Base-by-base conservation (phyloP, 2,329 filamentous ascomycete species). In the Beauveria pseudobassiana region DNA sequence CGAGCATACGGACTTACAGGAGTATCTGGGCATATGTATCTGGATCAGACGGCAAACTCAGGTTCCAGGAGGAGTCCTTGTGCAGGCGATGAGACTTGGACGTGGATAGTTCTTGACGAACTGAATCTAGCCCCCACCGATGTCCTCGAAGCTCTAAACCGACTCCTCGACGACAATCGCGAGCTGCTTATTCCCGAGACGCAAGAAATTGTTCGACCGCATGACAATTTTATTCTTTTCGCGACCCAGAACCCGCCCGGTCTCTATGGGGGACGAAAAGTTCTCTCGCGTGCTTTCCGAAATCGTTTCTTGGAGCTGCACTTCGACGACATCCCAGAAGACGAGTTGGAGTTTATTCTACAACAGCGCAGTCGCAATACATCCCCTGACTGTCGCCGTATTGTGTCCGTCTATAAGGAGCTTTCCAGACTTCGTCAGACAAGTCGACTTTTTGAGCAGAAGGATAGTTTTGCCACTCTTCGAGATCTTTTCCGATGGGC, bases 101-200 rank as follows among this genome's bases (percentile, higher is more conserved):
- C 90, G 96, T 99, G 95, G 95, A 96, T 99, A 64, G 93, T 99
- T 22, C 85, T 99, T 1, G 95, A 99, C 71, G 96, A 99, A 73
- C 81, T 99, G 62, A 99, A 99, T 71, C 76, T 99, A 70, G 96
- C 96, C 0, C 95, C 96, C 0, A 98, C 93, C 0, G 95, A 99
- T 77, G 93, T 99, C 24, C 80, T 99, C 0, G 95, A 99, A 76
- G 95, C 95, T 0, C 80, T 99, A 45, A 99, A 99, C 74, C 88
- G 95, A 68, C 82, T 99, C 0, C 80, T 99, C 1, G 95, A 99
- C 68, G 95, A 99, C 70, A 99, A 99, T 68, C 83, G 95, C 63
- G 95, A 99, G 74, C 83, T 99, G 4, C 82, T 99, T 26, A 93
- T 99, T 40, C 93, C 96, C 0, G 95, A 99, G 73, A 98, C 95